phyloP scores from a whole-genome alignment of 1,284 basidiomycete species.

The Pyrrhoderma noxium region DNA sequence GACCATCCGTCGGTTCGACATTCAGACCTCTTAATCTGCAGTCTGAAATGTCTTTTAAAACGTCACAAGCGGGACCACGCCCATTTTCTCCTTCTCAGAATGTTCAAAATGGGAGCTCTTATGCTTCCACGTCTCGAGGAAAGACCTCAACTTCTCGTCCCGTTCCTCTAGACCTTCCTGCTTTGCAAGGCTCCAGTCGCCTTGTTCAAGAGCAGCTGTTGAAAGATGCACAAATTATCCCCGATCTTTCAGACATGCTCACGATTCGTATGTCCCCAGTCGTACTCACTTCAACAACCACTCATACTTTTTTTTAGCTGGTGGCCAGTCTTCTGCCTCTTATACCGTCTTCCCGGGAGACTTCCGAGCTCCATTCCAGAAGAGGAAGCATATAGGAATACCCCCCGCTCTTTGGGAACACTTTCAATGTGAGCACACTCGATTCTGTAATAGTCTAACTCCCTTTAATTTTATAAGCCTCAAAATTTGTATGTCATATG shows the following conservation, averaged over 20 bases:
- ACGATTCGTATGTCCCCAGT: conserved; percentile 39
- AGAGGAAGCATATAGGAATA: conserved; percentile 67
- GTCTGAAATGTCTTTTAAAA: too few relatives aligned
- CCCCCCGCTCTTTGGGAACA: conserved; percentile 80
- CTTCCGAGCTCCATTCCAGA: conserved; percentile 74
- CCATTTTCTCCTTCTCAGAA: too few relatives aligned
- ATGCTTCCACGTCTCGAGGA: conserved; percentile 16
- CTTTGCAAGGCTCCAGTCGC: conserved; percentile 58
- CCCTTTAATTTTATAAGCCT: conserved; percentile 38
- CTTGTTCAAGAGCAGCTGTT: conserved; percentile 59
- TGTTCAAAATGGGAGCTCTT: neutral
- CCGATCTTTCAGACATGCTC: conserved; percentile 63
- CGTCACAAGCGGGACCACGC: too few relatives aligned
- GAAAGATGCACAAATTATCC: conserved; percentile 65
- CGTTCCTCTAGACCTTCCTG: conserved; percentile 46
- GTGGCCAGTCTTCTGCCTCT: conserved; percentile 57
- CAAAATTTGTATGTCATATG: conserved; percentile 41
- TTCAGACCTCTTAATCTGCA: too few relatives aligned
- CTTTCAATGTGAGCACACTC: conserved; percentile 55
- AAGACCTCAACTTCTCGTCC: conserved; percentile 21
- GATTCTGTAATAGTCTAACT: neutral
- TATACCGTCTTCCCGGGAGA: conserved; percentile 77
- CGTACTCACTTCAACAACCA: neutral
- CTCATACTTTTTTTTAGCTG: conserved; percentile 32
- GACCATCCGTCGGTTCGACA: too few relatives aligned